A percentile compares a stretch with the other conserved stretches of the same genome.
These are phyloP conservation scores for Citrus mangshanensis DNA, from an alignment of 345 rosid genomes.

Conservation along the genomic window DNA sequence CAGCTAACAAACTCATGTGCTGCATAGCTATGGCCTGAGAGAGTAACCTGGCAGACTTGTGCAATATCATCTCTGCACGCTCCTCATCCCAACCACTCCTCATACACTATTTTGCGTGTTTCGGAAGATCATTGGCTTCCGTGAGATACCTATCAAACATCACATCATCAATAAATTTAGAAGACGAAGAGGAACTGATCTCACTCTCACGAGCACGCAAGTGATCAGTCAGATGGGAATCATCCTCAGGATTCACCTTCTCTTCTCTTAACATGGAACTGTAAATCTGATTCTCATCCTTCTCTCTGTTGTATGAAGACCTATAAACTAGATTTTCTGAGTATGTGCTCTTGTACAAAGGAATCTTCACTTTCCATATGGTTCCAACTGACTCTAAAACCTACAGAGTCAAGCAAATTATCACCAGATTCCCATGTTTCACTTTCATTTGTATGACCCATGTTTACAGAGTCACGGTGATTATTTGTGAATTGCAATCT, in stretches of 20 bases:
- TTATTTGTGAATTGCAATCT: slow-evolving; percentile 29
- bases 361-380: slow-evolving; percentile 38
- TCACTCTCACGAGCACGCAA: slow-evolving; percentile 19
- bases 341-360: slow-evolving; percentile 30
- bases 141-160: slow-evolving; percentile 34
- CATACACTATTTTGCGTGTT: slow-evolving; percentile 46
- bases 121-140: slow-evolving; percentile 36
- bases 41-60: slow-evolving; percentile 49
- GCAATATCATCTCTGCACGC: slow-evolving; percentile 39
- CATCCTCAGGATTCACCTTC: slow-evolving; percentile 11
- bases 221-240: slow-evolving; percentile 20
- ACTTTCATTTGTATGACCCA: slow-evolving; percentile 18
- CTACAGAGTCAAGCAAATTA: slow-evolving; percentile 33
- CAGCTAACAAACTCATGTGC: no score
- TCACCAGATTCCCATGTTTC: slow-evolving; percentile 29
- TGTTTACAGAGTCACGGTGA: slow-evolving; percentile 21
- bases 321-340: slow-evolving; percentile 29
- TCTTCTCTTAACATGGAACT: slow-evolving; percentile 27
- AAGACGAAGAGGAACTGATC: slow-evolving; percentile 30
- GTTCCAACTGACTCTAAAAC: slow-evolving; percentile 32
- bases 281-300: slow-evolving; percentile 25
- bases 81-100: slow-evolving; percentile 36
- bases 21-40: background rate
- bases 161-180: slow-evolving; percentile 16
- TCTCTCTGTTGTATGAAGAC: slow-evolving; percentile 28